Percentiles rank a stretch among this genome's conserved stretches.
Conservation (phyloP, 805 yeast genomes). For the Wickerhamiella siamensis region DNA sequence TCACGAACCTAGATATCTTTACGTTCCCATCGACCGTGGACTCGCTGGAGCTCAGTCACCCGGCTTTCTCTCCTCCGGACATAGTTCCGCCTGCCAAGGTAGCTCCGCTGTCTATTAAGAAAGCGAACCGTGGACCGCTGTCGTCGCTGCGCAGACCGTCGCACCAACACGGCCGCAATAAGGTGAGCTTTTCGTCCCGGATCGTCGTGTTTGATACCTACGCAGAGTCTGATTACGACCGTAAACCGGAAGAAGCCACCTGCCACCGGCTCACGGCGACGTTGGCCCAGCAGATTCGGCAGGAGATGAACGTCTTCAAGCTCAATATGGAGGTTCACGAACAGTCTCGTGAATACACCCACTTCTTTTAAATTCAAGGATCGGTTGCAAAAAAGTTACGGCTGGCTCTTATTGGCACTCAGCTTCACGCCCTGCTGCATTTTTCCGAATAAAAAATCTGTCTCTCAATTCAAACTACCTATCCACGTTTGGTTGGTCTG, state of each 20-base stretch:
- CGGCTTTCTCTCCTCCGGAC: not conserved
- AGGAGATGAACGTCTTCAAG: constrained; percentile 70
- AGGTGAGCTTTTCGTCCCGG: constrained; percentile 48
- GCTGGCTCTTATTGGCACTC: not conserved
- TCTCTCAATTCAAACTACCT: too few species aligned
- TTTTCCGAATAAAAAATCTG: too few species aligned
- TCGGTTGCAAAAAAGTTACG: too few species aligned
- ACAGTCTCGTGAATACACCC: constrained; percentile 66
- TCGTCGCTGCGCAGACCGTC: constrained; percentile 23
- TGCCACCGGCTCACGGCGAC: constrained; percentile 70
- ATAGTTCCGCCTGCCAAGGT: not conserved
- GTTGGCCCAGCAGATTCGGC: constrained; percentile 72
- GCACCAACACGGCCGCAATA: constrained; percentile 15
- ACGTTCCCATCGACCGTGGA: constrained; percentile 1
- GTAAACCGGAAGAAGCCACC: constrained; percentile 85
- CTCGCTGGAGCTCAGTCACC: not conserved
- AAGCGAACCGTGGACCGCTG: not conserved
- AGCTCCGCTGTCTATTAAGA: not conserved
- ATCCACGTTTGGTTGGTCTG: too few species aligned
- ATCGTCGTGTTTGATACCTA: constrained; percentile 78
- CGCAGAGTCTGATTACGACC: constrained; percentile 70
- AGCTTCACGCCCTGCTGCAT: too few species aligned
- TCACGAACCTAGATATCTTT: not conserved
- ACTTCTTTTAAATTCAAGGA: constrained; percentile 40
- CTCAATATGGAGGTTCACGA: constrained; percentile 73